Percentiles rank a stretch among this genome's conserved stretches.
phyloP scores from a whole-genome alignment of 176 grass and related monocot genomes.

The Triticum monococcum region DNA sequence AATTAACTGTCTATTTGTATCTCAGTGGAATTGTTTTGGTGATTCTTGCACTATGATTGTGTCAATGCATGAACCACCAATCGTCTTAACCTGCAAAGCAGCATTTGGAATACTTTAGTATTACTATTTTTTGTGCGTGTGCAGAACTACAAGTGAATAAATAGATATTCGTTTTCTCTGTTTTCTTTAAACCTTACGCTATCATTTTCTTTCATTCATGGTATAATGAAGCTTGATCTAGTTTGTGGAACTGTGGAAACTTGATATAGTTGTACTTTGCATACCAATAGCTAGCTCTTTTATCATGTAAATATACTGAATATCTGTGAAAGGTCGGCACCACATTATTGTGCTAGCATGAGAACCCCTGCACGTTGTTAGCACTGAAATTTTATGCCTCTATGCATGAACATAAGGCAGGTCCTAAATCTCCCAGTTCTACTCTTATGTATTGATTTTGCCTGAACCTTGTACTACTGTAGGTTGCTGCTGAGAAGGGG shows the following conservation, averaged over 20 bases:
- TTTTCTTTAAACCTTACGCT: neutral
- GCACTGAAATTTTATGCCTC: neutral
- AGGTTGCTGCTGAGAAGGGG: constrained; percentile 95
- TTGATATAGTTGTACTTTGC: neutral
- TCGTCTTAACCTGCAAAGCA: constrained; percentile 10
- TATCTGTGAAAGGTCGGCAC: neutral
- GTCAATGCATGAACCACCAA: neutral
- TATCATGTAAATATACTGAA: neutral
- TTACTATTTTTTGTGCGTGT: neutral
- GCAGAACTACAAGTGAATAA: neutral
- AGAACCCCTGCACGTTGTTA: neutral
- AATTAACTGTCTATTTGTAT: neutral
- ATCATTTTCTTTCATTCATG: constrained; percentile 1
- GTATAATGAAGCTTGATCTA: constrained; percentile 5
- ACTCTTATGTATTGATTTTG: constrained; percentile 19
- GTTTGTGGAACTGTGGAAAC: neutral
- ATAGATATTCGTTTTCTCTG: neutral
- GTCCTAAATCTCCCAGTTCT: neutral
- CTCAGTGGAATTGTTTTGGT: neutral
- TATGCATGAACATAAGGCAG: neutral
- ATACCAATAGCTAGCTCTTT: neutral
- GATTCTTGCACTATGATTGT: neutral
- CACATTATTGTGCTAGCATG: neutral
- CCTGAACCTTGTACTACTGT: constrained; percentile 11
- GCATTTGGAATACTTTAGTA: constrained; percentile 2